phyloP scores from a whole-genome alignment of 306 rosid species.

The Lagenaria siceraria region DNA sequence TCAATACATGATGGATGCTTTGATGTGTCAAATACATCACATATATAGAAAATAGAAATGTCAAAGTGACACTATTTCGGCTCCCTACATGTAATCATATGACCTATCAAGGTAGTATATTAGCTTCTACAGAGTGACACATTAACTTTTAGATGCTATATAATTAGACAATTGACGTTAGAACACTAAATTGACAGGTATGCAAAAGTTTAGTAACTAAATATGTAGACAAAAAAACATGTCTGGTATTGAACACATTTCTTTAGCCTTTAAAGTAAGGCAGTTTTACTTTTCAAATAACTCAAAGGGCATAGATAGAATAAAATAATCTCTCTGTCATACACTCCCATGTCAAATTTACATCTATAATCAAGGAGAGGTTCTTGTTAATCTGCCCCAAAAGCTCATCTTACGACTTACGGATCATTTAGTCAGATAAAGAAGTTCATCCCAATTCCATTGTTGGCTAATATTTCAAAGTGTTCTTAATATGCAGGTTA shows the following conservation, averaged over 20 bases:
- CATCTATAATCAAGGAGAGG: neutral
- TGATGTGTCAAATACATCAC: neutral
- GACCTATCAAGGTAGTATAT: neutral
- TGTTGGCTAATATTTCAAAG: neutral
- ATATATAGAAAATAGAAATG: neutral
- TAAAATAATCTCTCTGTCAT: neutral
- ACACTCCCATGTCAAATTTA: neutral
- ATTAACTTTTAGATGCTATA: neutral
- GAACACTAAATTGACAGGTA: neutral
- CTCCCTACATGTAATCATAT: neutral
- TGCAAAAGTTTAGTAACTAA: neutral
- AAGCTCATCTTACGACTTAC: neutral
- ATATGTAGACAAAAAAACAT: too few species aligned
- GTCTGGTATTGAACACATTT: neutral
- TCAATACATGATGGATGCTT: neutral
- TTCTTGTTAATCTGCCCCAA: neutral
- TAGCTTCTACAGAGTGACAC: neutral
- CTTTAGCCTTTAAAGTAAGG: neutral
- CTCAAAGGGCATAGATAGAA: neutral
- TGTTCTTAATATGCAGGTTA: constrained; percentile 40
- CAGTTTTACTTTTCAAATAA: neutral
- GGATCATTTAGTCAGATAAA: neutral
- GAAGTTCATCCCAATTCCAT: neutral
- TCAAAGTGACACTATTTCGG: neutral
- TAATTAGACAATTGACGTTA: neutral